A percentile compares a stretch with the other conserved stretches of the same genome.
Conservation (phyloP, 345 rosid species). For the Moringa oleifera region DNA sequence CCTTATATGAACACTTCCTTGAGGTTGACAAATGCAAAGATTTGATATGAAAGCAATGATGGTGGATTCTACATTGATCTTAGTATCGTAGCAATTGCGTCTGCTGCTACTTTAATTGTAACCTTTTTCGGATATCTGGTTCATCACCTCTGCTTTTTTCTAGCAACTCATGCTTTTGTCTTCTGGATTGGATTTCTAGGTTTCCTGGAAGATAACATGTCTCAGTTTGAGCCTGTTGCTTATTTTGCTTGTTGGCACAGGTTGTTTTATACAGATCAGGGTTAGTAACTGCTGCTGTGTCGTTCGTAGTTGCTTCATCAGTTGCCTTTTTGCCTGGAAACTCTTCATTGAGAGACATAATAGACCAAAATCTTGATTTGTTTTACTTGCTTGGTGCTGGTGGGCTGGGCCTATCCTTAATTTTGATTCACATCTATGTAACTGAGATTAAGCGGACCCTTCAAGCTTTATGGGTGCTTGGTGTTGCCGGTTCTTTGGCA, state of each 20-base stretch:
- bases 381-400: constrained; percentile 64
- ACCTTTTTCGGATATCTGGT: neutral
- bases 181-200: too few relatives aligned
- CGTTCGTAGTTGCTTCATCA: constrained; percentile 78
- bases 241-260: constrained; percentile 31
- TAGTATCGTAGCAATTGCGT: neutral
- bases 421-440: constrained; percentile 84
- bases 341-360: constrained; percentile 35
- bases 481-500: constrained; percentile 65
- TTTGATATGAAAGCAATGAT: too few relatives aligned
- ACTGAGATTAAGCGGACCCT: constrained; percentile 90
- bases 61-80: too few relatives aligned
- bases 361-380: constrained; percentile 61
- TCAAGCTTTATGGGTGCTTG: constrained; percentile 90
- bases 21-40: too few relatives aligned
- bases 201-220: neutral
- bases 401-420: constrained; percentile 71
- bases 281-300: constrained; percentile 71
- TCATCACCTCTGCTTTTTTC: too few relatives aligned
- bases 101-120: neutral
- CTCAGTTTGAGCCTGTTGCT: neutral
- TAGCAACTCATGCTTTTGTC: too few relatives aligned
- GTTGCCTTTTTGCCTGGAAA: constrained; percentile 59
- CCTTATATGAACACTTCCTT: neutral
- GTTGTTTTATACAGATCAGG: constrained; percentile 83